These are phyloP conservation scores for Cucumis hystrix DNA, from an alignment of 306 rosid species.

Conservation along the genomic window DNA sequence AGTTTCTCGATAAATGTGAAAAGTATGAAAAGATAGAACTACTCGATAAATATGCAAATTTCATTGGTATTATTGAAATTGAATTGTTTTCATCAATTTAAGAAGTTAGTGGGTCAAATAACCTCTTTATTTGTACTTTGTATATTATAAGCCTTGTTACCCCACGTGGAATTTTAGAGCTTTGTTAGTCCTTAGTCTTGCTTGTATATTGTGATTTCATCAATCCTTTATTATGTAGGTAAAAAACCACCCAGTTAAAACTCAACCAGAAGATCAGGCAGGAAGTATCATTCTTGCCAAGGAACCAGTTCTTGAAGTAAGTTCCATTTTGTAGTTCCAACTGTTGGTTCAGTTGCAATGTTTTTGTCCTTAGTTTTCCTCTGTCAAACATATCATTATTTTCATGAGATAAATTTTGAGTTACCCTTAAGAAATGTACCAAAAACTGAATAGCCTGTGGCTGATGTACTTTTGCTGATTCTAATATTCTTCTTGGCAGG, in stretches of 20 bases:
- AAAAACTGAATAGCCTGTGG: background rate
- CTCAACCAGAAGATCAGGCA: constrained; percentile 69
- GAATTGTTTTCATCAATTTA: too few species aligned
- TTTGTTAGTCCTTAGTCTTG: background rate
- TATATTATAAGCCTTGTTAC: background rate
- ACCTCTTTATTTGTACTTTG: too few species aligned
- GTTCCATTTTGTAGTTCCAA: constrained; percentile 7
- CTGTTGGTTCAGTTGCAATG: background rate
- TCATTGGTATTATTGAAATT: too few species aligned
- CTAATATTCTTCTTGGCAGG: constrained; percentile 32
- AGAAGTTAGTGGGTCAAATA: too few species aligned
- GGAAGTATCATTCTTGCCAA: constrained; percentile 86
- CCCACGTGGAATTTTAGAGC: background rate
- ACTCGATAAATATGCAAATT: too few species aligned
- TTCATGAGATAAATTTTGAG: background rate
- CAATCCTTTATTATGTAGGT: constrained; percentile 25
- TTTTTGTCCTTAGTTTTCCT: background rate
- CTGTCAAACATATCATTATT: background rate
- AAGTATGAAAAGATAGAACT: too few species aligned
- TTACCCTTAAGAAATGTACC: background rate
- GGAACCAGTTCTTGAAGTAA: constrained; percentile 87
- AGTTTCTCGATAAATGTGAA: too few species aligned
- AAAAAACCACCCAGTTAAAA: constrained; percentile 82
- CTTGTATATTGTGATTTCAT: background rate
- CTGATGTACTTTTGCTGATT: background rate